Percentiles rank a stretch among this genome's conserved stretches.
These are phyloP conservation scores for Ophiocytium majus DNA, from an alignment of 352 stramenopile species.

Conservation along the genomic window DNA sequence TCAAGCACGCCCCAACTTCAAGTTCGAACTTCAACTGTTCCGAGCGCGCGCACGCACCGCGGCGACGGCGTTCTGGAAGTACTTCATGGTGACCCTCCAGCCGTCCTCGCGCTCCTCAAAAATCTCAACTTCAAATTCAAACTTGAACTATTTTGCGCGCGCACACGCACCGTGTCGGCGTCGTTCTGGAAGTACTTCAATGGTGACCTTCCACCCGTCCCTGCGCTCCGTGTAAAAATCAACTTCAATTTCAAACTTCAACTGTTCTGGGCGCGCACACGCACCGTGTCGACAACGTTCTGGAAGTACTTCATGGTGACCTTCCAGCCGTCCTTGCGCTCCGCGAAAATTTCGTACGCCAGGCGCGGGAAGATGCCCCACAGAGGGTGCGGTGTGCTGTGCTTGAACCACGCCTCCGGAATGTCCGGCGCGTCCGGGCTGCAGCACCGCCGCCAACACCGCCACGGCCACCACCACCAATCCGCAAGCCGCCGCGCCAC, in stretches of 20 bases:
- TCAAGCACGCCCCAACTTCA: too few species aligned
- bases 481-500: too few species aligned
- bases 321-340: constrained; percentile 90
- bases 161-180: constrained; percentile 76
- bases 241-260: too few species aligned
- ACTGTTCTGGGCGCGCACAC: too few species aligned
- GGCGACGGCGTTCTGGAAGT: constrained; percentile 93
- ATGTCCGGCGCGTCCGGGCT: constrained; percentile 81
- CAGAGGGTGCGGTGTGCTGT: constrained; percentile 76
- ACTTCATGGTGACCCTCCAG: constrained; percentile 95
- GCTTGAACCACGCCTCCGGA: constrained; percentile 88
- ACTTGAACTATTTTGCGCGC: too few species aligned
- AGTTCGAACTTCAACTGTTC: too few species aligned
- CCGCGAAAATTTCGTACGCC: constrained; percentile 87
- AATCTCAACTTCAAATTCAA: too few species aligned
- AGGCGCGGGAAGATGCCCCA: constrained; percentile 85
- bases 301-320: constrained; percentile 96
- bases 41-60: constrained; percentile 64
- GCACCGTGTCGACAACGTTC: constrained; percentile 89
- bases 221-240: constrained; percentile 88
- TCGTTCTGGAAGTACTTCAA: constrained; percentile 97
- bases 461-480: not conserved
- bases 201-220: constrained; percentile 91
- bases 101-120: constrained; percentile 89
- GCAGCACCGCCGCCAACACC: not conserved